Conservation (phyloP, 2,329 filamentous ascomycete species). For the Xylariales sp. region DNA sequence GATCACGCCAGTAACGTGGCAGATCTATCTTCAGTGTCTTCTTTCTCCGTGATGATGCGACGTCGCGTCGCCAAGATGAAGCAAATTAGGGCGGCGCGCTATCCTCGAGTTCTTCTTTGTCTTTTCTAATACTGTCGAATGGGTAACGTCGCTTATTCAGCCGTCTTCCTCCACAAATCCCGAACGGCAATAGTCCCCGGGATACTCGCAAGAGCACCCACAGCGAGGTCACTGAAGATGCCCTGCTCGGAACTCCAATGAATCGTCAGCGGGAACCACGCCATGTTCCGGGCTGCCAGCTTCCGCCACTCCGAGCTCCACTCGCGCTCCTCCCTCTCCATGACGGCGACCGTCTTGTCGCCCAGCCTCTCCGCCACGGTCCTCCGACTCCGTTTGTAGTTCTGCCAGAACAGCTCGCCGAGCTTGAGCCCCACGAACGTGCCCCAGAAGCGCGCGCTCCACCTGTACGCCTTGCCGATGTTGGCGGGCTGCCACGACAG, state of each 20-base stretch:
- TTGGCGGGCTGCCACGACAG: conserved; percentile 53
- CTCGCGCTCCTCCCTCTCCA: conserved; percentile 28
- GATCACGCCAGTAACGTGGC: too few relatives aligned
- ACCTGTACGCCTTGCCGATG: conserved; percentile 58
- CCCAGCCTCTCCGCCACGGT: conserved; percentile 34
- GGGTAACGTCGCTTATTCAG: too few relatives aligned
- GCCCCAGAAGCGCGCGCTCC: conserved; percentile 78
- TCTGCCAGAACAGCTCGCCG: conserved; percentile 50
- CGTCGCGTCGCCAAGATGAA: too few relatives aligned
- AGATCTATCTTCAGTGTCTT: too few relatives aligned
- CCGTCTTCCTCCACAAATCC: conserved; percentile 27
- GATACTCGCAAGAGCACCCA: conserved; percentile 53
- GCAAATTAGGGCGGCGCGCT: too few relatives aligned
- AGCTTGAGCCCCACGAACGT: conserved; percentile 74
- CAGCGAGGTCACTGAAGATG: conserved; percentile 50
- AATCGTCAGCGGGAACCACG: conserved; percentile 76
- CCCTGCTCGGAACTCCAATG: conserved; percentile 77
- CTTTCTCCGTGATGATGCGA: too few relatives aligned
- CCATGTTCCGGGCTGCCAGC: conserved; percentile 63
- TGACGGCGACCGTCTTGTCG: conserved; percentile 32
- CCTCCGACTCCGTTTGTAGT: conserved; percentile 30
- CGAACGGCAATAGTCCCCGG: conserved; percentile 26
- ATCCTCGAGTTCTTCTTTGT: too few relatives aligned
- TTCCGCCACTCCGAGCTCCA: conserved; percentile 56
- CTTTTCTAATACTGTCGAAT: too few relatives aligned